Evolutionary conservation across 495 filamentous ascomycete species (phyloP).

Genomic region (Penicillium lividum): DNA sequence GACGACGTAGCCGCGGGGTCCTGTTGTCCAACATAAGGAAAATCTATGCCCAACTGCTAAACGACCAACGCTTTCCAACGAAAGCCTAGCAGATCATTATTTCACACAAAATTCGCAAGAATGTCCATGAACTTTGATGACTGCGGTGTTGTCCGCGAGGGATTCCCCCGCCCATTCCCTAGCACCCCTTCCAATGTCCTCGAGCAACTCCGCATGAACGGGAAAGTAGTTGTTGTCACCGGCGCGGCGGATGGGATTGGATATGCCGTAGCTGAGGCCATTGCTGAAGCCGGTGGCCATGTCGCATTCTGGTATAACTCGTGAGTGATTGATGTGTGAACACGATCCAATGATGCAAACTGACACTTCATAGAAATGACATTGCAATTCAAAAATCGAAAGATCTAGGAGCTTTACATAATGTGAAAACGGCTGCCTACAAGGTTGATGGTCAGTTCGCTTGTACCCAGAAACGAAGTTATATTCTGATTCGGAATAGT

Average conservation of each 20-base stretch:
- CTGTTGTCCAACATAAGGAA: not conserved
- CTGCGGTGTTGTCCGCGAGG: constrained; percentile 31
- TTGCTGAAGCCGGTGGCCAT: constrained; percentile 37
- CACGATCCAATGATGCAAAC: not conserved
- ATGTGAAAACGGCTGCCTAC: constrained; percentile 38
- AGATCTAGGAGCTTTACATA: constrained; percentile 30
- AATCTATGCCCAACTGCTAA: not conserved
- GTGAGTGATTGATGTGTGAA: constrained; percentile 20
- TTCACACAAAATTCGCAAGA: constrained; percentile 14
- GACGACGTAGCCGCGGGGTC: not conserved
- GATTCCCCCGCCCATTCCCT: constrained; percentile 43
- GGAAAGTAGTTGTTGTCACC: constrained; percentile 40
- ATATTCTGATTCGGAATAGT: constrained; percentile 24
- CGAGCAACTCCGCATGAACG: constrained; percentile 44
- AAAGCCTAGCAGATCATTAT: not conserved
- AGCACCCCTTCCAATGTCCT: constrained; percentile 44
- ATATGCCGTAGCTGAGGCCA: constrained; percentile 33
- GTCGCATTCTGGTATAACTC: constrained; percentile 44
- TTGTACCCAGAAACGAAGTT: not conserved
- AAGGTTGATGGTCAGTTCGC: constrained; percentile 38
- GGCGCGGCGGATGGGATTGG: constrained; percentile 42
- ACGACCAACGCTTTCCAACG: not conserved
- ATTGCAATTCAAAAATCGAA: constrained; percentile 35
- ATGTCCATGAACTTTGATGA: constrained; percentile 54
- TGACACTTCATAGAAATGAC: constrained; percentile 27